Base-by-base conservation (phyloP, 2,329 filamentous ascomycete genomes). In the Drechmeria coniospora region DNA sequence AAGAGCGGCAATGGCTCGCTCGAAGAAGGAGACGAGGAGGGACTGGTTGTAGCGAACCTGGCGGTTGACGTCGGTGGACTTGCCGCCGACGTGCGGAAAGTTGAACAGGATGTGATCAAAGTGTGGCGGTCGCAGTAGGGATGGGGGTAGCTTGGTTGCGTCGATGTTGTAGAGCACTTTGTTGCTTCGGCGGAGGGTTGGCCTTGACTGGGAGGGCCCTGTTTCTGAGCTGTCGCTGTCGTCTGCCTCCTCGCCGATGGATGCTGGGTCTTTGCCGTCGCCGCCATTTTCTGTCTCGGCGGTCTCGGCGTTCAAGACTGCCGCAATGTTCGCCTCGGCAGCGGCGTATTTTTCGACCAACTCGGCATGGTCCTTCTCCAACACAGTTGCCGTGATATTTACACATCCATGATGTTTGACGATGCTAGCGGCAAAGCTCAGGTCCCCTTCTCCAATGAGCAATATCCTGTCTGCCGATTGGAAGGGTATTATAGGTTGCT, bases 71-170 rank as follows among this genome's bases (percentile, higher is more conserved):
- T 95, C 86, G 41, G 79, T 95, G 38, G 73, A 79, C 44, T 92
- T 76, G 25, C 90, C 90, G 37, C 90, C 90, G 4, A 92, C 79
- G 57, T 98, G 90, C 20, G 90, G 90, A 53, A 98, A 98, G 62
- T 94, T 93, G 70, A 95, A 98, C 39, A 87, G 64, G 36, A 95
- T 76, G 31, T 73, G 68, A 50, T 92, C 75, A 63, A 79, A 86
- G 34, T n/a, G 21, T 2, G 46, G 39, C 16, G 52, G 50, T 22
- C 46, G 48, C 35, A 43, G 37, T 42, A 62, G 64, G n/a, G 45
- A 42, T 18, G 59, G 49, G 16, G 59, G 59, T 46, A 78, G 63
- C 32, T 53, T 77, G 23, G 65, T 73, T 2, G 76, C 80, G 51
- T 86, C 79, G 36, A 84, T 58, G 29, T 54, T 54, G 56, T 73